phyloP scores from a whole-genome alignment of 805 yeast species.

The Candida sanyiensis region DNA sequence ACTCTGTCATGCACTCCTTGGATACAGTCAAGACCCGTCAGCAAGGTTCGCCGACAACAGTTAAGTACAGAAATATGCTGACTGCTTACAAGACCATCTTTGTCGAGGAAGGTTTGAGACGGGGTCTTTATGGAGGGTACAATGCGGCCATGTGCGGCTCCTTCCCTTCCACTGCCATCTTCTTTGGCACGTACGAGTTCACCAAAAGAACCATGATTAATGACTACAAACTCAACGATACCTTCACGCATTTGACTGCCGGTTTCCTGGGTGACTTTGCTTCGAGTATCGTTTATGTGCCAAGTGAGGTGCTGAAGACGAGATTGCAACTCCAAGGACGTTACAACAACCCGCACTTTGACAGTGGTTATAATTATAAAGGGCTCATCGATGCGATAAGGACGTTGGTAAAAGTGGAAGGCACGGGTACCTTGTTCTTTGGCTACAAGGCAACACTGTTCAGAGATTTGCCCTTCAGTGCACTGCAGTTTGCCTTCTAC shows the following conservation, averaged over 20 bases:
- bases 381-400: conserved; percentile 66
- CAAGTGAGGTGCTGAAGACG: conserved; percentile 91
- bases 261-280: conserved; percentile 94
- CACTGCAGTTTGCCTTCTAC: conserved; percentile 92
- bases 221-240: conserved; percentile 64
- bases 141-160: conserved; percentile 89
- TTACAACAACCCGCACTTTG: conserved; percentile 70
- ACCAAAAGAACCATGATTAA: conserved; percentile 67
- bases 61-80: conserved; percentile 68
- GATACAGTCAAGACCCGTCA: conserved; percentile 97
- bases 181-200: conserved; percentile 85
- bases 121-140: conserved; percentile 91
- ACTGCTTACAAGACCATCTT: conserved; percentile 74
- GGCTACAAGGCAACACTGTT: conserved; percentile 93
- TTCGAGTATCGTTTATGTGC: conserved; percentile 85
- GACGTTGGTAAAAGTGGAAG: conserved; percentile 65
- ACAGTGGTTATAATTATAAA: conserved; percentile 80
- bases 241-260: conserved; percentile 71
- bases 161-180: conserved; percentile 90
- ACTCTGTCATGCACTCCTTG: conserved; percentile 86
- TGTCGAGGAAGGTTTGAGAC: conserved; percentile 73
- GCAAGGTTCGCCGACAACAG: conserved; percentile 76
- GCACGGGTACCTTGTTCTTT: conserved; percentile 66
- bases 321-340: conserved; percentile 90
- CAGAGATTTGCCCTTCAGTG: conserved; percentile 93